Evolutionary conservation across 2,329 filamentous ascomycete genomes (phyloP), one percentile per base, ranked within the genome.

Genomic region (Penicillium sclerotiorum): DNA sequence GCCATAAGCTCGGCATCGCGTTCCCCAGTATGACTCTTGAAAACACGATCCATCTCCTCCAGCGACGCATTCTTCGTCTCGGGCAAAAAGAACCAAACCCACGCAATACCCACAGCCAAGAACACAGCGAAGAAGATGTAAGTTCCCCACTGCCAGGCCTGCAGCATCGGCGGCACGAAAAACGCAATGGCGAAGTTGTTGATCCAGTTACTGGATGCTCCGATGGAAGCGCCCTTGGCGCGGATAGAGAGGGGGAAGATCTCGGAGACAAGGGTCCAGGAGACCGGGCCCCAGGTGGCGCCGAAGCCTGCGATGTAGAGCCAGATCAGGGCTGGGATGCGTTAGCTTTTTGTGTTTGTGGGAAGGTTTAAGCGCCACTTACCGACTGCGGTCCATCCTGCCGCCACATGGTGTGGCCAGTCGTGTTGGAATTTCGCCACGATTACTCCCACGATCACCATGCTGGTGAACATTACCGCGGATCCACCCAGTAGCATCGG

Each of bases 11-110:
- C 59, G 5, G 60, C 60, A 32, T 65, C 62, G 11, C 51, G 53
- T 40, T 60, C 60, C 1, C 62, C 70, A 7, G 63, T 62, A 8
- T 66, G 59, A 11, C 57, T 60, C 1, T 56, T 52, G 17, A 73
- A 64, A 20, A 72, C 67, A 4, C 51, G 70, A 57, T 83, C 80
- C 60, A 74, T 72, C 63, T 84, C 80, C 57, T 80, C 75, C 21
- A 85, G 77, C 47, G 77, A 72, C 55, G 73, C 73, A 72, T 80
- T 78, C 73, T 86, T 83, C 55, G 81, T 80, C 5, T 74, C 74
- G 1, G 80, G 84, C 63, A 86, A 73, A 56, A 58, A 64, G 47
- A 63, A 60, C 39, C 51, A 64, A 3, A 66, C 61, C 62, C 63
- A 65, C 20, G 52, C 45, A 3, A 65, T 62, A 6, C 60, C 62